Conservation (phyloP, 1,284 basidiomycete genomes). For the Moesziomyces sp. region DNA sequence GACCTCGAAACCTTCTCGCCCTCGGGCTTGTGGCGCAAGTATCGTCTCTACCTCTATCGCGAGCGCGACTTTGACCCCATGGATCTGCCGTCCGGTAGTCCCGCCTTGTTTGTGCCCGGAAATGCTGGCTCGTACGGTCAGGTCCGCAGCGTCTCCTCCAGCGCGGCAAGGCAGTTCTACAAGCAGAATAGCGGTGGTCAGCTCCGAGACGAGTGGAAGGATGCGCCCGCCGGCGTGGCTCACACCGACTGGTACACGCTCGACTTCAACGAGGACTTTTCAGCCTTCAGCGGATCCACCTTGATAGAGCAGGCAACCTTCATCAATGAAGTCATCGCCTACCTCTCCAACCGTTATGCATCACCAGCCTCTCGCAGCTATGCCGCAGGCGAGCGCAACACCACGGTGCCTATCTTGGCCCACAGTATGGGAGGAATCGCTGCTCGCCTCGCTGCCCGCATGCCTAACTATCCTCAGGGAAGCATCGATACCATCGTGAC, state of each 20-base stretch:
- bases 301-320: conserved; percentile 85
- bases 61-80: conserved; percentile 70
- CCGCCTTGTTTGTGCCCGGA: conserved; percentile 95
- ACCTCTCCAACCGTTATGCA: conserved; percentile 82
- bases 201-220: conserved; percentile 46
- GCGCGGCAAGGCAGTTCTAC: conserved; percentile 83
- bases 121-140: conserved; percentile 96
- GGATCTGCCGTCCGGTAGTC: conserved; percentile 67
- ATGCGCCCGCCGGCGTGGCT: conserved; percentile 30
- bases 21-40: conserved; percentile 78
- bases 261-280: conserved; percentile 97
- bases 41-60: conserved; percentile 88
- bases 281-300: conserved; percentile 91
- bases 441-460: conserved; percentile 75
- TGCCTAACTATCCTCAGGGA: conserved; percentile 70
- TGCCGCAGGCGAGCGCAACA: conserved; percentile 39
- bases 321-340: conserved; percentile 77
- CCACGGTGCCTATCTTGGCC: conserved; percentile 79
- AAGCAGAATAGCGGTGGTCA: conserved; percentile 70
- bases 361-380: conserved; percentile 60
- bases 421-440: conserved; percentile 99
- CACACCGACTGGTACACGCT: conserved; percentile 70
- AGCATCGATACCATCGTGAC: conserved; percentile 85
- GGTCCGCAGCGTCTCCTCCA: conserved; percentile 92
- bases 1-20: conserved; percentile 72